These are phyloP conservation scores for Phytophthora sansomeana DNA, from an alignment of 352 stramenopile species.

Conservation along the genomic window DNA sequence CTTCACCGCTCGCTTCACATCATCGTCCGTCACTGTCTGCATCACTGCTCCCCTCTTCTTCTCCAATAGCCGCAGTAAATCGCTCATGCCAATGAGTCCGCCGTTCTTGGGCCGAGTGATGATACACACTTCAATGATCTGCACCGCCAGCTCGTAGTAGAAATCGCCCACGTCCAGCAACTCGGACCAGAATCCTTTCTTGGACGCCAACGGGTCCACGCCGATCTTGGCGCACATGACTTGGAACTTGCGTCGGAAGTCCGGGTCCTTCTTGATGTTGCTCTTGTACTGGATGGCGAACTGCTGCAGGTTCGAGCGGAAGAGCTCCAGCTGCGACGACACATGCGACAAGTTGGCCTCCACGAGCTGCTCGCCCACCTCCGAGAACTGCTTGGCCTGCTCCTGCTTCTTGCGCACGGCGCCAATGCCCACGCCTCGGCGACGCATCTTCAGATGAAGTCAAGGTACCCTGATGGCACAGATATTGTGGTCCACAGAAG, in stretches of 20 bases:
- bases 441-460: conserved; percentile 58
- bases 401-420: conserved; percentile 92
- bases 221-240: conserved; percentile 97
- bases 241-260: conserved; percentile 95
- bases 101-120: conserved; percentile 91
- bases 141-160: conserved; percentile 99
- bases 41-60: conserved; percentile 72
- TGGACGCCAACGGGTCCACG: conserved; percentile 97
- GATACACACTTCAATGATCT: conserved; percentile 98
- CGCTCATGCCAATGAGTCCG: conserved; percentile 82
- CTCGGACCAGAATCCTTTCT: conserved; percentile 98
- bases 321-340: conserved; percentile 85
- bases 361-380: conserved; percentile 84
- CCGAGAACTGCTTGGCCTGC: conserved; percentile 85
- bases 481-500: too few relatives aligned
- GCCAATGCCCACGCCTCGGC: conserved; percentile 84
- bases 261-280: conserved; percentile 95
- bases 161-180: conserved; percentile 98
- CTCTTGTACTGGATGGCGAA: conserved; percentile 96
- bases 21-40: conserved; percentile 90
- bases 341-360: conserved; percentile 87
- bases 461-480: too few relatives aligned
- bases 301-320: conserved; percentile 92
- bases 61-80: conserved; percentile 73
- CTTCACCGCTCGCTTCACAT: conserved; percentile 95